phyloP scores from a whole-genome alignment of 768 basidiomycete species.

The Boletus rubropictus region DNA sequence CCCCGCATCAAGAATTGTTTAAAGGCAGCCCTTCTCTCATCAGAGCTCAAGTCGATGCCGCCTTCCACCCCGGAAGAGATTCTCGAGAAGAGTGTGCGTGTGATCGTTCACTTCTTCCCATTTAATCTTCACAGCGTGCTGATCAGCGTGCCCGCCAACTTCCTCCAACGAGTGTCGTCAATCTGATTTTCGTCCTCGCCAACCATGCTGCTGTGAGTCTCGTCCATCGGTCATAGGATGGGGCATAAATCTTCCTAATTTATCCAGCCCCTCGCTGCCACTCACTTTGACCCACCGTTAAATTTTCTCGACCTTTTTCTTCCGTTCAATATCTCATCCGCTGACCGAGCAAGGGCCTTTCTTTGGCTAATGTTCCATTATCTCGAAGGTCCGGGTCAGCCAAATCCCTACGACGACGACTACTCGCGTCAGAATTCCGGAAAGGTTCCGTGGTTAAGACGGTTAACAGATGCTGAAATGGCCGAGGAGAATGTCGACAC shows the following conservation, averaged over 20 bases:
- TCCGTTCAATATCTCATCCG: constrained; percentile 65
- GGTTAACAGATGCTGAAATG: constrained; percentile 50
- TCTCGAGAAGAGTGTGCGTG: constrained; percentile 55
- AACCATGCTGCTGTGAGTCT: constrained; percentile 67
- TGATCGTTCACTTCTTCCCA: neutral
- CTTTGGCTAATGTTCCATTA: constrained; percentile 83
- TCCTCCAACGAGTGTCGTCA: constrained; percentile 83
- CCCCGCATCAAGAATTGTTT: constrained; percentile 89
- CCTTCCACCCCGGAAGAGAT: constrained; percentile 76
- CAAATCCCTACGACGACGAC: constrained; percentile 75
- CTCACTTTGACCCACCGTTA: constrained; percentile 68
- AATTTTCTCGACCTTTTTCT: constrained; percentile 85
- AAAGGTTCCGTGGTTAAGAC: constrained; percentile 58
- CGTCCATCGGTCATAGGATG: neutral
- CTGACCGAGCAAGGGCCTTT: constrained; percentile 71
- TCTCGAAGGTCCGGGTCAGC: constrained; percentile 54
- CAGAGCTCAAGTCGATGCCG: constrained; percentile 57
- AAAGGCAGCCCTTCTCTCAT: constrained; percentile 71
- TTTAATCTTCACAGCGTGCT: constrained; percentile 1
- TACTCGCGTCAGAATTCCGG: constrained; percentile 51
- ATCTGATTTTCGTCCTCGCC: constrained; percentile 78
- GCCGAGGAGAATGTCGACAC: constrained; percentile 73
- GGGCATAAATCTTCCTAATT: constrained; percentile 8
- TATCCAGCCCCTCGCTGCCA: constrained; percentile 49
- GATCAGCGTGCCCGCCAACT: constrained; percentile 49